These are phyloP conservation scores for Telopea speciosissima DNA, from an alignment of 177 flowering plant species.

Conservation along the genomic window DNA sequence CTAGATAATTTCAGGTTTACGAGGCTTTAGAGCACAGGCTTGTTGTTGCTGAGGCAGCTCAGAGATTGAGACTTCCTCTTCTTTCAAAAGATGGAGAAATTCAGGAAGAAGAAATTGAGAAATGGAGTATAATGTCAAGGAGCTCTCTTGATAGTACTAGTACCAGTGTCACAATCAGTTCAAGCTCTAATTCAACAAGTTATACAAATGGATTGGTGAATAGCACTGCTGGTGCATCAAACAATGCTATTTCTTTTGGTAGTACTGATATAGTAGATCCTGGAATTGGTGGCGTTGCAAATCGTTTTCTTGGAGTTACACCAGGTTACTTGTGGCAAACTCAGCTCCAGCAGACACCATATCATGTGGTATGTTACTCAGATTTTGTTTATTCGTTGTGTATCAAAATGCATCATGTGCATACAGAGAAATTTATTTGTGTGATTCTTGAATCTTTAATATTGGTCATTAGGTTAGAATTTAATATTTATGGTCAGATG, in stretches of 20 bases:
- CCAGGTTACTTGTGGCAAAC: slow-evolving; percentile 76
- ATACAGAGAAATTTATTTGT: background rate
- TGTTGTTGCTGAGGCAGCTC: slow-evolving; percentile 91
- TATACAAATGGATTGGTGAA: slow-evolving; percentile 41
- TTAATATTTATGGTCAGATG: background rate
- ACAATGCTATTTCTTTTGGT: slow-evolving; percentile 22
- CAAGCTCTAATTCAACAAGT: slow-evolving; percentile 61
- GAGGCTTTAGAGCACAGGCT: slow-evolving; percentile 79
- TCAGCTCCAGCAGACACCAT: slow-evolving; percentile 60
- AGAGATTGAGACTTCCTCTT: slow-evolving; percentile 85
- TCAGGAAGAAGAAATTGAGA: slow-evolving; percentile 93
- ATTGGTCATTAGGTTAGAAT: no score
- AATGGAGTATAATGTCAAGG: slow-evolving; percentile 71
- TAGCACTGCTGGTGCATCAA: slow-evolving; percentile 30
- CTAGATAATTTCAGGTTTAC: slow-evolving; percentile 52
- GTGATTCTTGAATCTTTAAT: background rate
- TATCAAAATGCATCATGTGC: background rate
- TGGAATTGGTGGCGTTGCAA: slow-evolving; percentile 92
- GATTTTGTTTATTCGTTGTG: background rate
- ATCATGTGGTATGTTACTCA: slow-evolving; percentile 44
- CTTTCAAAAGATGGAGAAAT: slow-evolving; percentile 93
- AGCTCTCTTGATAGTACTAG: slow-evolving; percentile 88
- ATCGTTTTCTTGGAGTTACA: slow-evolving; percentile 87
- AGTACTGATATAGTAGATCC: slow-evolving; percentile 48
- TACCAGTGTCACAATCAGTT: slow-evolving; percentile 57